Evolutionary conservation across 1,284 basidiomycete species (phyloP).

Genomic region (Mycena citricolor): DNA sequence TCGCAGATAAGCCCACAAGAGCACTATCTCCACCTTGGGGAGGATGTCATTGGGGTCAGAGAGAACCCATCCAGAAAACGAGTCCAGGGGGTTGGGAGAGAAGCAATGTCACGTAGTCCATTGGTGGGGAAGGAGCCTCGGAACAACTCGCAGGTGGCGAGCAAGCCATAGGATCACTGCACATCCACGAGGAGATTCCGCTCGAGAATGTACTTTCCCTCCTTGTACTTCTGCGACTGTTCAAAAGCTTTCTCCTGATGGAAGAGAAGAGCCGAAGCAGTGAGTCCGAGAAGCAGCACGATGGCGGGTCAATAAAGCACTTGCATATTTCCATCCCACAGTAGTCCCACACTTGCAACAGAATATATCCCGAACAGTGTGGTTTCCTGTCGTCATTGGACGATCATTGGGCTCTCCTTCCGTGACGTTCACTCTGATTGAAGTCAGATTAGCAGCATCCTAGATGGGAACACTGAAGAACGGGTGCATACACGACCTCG

Average conservation of each 20-base stretch:
- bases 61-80: too few relatives aligned
- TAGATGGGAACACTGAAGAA: conserved; percentile 7
- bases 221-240: conserved; percentile 92
- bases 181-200: conserved; percentile 84
- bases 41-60: too few relatives aligned
- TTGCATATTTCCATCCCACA: conserved; percentile 97
- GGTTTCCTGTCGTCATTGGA: conserved; percentile 95
- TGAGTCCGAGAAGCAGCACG: not conserved
- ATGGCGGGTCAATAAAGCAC: conserved; percentile 8
- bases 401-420: conserved; percentile 89
- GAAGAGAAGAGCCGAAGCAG: not conserved
- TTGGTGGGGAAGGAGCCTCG: too few relatives aligned
- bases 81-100: too few relatives aligned
- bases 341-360: conserved; percentile 85
- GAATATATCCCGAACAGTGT: conserved; percentile 93
- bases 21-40: too few relatives aligned
- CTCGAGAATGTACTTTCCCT: conserved; percentile 97
- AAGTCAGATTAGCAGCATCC: conserved; percentile 18
- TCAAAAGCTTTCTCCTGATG: conserved; percentile 95
- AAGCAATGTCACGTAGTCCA: too few relatives aligned
- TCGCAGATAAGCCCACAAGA: too few relatives aligned
- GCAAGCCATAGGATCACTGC: too few relatives aligned
- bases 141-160: too few relatives aligned
- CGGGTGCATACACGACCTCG: conserved; percentile 75
- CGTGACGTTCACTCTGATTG: conserved; percentile 81